Evolutionary conservation across 495 filamentous ascomycete species (phyloP), one percentile per base, ranked within the genome.

Genomic region (Penicillium cataractarum): DNA sequence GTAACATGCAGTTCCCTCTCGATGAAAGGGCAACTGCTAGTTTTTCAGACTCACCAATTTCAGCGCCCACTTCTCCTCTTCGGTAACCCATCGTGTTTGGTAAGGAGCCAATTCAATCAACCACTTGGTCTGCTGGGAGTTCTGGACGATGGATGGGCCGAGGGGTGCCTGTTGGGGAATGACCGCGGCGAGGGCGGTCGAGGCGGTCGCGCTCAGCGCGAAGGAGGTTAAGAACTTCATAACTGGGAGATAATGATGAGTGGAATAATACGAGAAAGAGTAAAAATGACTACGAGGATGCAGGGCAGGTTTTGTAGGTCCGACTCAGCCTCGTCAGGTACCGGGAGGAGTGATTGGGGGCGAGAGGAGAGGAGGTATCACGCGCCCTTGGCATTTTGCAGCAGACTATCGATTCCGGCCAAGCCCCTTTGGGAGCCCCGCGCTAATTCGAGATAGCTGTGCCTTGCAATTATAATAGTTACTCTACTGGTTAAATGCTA

Each of bases 31-130:
- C 49, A n/a, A 13, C 26, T 8, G 26, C 2, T 21, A 17, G 0
- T 17, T 0, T 32, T 9, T 2, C 37, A 55, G n/a, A 76, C 87
- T 58, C 84, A 97, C 92, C 65, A 93, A 80, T 74, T 90, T 88
- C 62, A 98, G 79, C 65, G 84, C 86, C 90, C 96, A 97, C 78
- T 99, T 99, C 78, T 97, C 87, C 31, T 97, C 92, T 67, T 99
- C 94, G 0, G 90, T 94, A 26, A 97, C 88, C 90, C 91, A 96
- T 77, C 80, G 76, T 24, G 86, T 92, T 65, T 92, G 83, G 60
- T 90, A 92, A n/a, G 92, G 94, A 17, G 85, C 80, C n/a, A 96
- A 77, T 80, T 99, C 93, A 62, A 99, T 89, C 35, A 95, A 83
- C 68, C 84, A 97, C 66, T 82, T 82, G 55, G 89, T 83, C 22